Evolutionary conservation across 352 stramenopile species (phyloP).

Genomic region (Phytophthora pini): DNA sequence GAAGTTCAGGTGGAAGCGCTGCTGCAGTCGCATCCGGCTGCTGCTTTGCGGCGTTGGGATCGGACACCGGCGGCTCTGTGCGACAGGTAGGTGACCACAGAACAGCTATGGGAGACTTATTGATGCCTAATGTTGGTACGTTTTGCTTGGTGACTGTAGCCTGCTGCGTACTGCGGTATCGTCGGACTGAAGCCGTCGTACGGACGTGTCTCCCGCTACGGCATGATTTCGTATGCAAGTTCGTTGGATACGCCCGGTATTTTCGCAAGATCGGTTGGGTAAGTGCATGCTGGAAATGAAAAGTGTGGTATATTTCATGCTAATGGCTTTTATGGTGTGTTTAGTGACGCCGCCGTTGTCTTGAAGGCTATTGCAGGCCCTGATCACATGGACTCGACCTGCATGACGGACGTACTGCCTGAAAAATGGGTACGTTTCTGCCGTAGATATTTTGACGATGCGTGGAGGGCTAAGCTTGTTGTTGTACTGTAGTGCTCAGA

Average conservation of each 20-base stretch:
- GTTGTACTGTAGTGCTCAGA: slow-evolving; percentile 39
- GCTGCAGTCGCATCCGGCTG: slow-evolving; percentile 93
- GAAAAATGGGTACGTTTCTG: slow-evolving; percentile 61
- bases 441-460: neutral
- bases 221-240: slow-evolving; percentile 96
- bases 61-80: slow-evolving; percentile 98
- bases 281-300: slow-evolving; percentile 9
- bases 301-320: neutral
- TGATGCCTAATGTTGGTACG: no score
- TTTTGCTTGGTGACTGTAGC: slow-evolving; percentile 37
- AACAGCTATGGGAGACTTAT: neutral
- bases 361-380: slow-evolving; percentile 82
- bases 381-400: slow-evolving; percentile 88
- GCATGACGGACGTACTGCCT: slow-evolving; percentile 50
- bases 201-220: slow-evolving; percentile 95
- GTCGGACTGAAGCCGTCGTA: slow-evolving; percentile 98
- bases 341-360: slow-evolving; percentile 79
- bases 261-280: slow-evolving; percentile 88
- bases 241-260: slow-evolving; percentile 97
- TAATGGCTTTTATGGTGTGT: slow-evolving; percentile 6
- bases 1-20: slow-evolving; percentile 95
- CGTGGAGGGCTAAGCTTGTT: slow-evolving; percentile 2
- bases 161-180: slow-evolving; percentile 95
- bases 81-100: slow-evolving; percentile 67
- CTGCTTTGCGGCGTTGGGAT: slow-evolving; percentile 94